phyloP scores from a whole-genome alignment of 2,329 filamentous ascomycete genomes.

The Microdochium trichocladiopsis region DNA sequence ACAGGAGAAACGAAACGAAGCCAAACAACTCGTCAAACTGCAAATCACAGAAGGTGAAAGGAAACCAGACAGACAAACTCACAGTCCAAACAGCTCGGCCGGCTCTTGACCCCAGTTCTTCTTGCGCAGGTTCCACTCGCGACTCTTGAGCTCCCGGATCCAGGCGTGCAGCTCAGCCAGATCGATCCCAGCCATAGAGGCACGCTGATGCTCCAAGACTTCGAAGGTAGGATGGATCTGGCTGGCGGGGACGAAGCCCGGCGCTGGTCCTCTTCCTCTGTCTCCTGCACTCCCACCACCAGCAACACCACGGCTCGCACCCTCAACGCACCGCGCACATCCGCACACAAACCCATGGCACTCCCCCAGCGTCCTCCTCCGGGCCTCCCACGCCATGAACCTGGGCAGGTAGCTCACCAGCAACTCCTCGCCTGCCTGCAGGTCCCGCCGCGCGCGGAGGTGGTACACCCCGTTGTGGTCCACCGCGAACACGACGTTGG shows the following conservation, averaged over 20 bases:
- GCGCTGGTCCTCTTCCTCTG: neutral
- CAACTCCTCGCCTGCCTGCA: neutral
- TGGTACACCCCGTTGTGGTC: neutral
- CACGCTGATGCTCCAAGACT: neutral
- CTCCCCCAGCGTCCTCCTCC: neutral
- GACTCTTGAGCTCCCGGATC: neutral
- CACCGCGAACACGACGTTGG: slow-evolving; percentile 15
- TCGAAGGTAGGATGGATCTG: neutral
- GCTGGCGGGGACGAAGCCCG: neutral
- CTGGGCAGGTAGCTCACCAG: neutral
- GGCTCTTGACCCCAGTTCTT: neutral
- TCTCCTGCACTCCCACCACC: neutral
- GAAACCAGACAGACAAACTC: neutral
- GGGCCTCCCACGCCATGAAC: neutral
- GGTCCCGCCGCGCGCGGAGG: neutral
- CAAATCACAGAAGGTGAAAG: neutral
- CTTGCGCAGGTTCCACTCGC: neutral
- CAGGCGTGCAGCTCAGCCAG: neutral
- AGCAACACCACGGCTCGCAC: neutral
- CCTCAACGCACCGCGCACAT: neutral
- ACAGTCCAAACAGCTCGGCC: neutral
- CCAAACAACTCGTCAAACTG: too few relatives aligned
- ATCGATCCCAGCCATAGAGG: neutral
- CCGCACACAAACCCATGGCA: neutral
- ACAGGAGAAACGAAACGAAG: too few relatives aligned